Evolutionary conservation across 164 flowering plant genomes (phyloP).

Genomic region (Tetracentron sinense): DNA sequence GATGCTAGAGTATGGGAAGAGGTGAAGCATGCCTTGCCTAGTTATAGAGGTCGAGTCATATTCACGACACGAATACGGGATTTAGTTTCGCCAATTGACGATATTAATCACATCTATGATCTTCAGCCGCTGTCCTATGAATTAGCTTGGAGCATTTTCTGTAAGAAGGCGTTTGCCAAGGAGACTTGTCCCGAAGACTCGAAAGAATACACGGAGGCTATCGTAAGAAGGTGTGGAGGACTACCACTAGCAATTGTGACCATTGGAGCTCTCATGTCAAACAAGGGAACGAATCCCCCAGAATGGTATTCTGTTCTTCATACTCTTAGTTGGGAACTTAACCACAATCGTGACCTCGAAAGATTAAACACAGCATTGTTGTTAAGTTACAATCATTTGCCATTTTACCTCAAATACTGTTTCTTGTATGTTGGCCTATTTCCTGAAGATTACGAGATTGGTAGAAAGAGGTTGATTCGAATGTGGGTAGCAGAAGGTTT

Average conservation of each 20-base stretch:
- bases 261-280: slow-evolving; percentile 11
- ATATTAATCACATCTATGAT: neutral
- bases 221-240: slow-evolving; percentile 9
- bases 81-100: slow-evolving; percentile 11
- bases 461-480: slow-evolving; percentile 10
- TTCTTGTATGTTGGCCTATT: slow-evolving; percentile 6
- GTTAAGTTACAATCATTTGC: slow-evolving; percentile 11
- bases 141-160: slow-evolving; percentile 16
- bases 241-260: slow-evolving; percentile 12
- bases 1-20: slow-evolving; percentile 14
- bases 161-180: slow-evolving; percentile 10
- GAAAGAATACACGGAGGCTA: slow-evolving; percentile 10
- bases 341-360: slow-evolving; percentile 4
- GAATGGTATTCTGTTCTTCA: slow-evolving; percentile 11
- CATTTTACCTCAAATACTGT: slow-evolving; percentile 11
- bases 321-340: slow-evolving; percentile 12
- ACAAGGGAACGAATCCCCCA: neutral
- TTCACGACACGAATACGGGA: slow-evolving; percentile 4
- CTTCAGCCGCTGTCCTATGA: slow-evolving; percentile 12
- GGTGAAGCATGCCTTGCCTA: slow-evolving; percentile 14
- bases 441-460: slow-evolving; percentile 8
- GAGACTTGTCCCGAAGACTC: slow-evolving; percentile 15
- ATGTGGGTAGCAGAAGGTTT: slow-evolving; percentile 16
- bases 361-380: slow-evolving; percentile 5
- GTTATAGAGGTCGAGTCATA: neutral